A percentile compares a stretch with the other conserved stretches of the same genome.
Evolutionary conservation across 306 rosid species (phyloP).

Genomic region (Purshia tridentata): DNA sequence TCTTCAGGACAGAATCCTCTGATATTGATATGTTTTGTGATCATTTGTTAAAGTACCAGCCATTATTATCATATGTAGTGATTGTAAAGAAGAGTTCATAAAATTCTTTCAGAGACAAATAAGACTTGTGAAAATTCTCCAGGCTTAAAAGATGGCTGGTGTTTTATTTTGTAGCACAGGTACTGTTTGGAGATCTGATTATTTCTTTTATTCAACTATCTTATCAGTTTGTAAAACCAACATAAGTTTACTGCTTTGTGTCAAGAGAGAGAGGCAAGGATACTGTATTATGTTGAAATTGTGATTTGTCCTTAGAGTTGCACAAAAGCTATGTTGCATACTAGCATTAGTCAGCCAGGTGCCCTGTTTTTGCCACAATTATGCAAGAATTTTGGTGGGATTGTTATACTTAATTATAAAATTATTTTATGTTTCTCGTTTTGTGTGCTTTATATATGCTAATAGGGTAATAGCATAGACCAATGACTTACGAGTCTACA

Average conservation of each 20-base stretch:
- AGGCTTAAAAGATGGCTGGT: slow-evolving; percentile 41
- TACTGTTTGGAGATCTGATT: slow-evolving; percentile 24
- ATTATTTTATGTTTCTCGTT: no score
- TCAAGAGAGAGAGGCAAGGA: not conserved
- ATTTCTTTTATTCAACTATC: not conserved
- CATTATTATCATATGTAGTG: slow-evolving; percentile 27
- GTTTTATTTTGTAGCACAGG: slow-evolving; percentile 33
- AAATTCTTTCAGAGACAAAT: slow-evolving; percentile 40
- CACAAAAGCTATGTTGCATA: no score
- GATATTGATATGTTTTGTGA: slow-evolving; percentile 41
- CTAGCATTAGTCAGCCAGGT: no score
- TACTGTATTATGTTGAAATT: not conserved
- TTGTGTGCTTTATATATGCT: no score
- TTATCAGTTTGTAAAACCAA: slow-evolving; percentile 1
- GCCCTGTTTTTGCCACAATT: no score
- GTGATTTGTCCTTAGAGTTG: not conserved
- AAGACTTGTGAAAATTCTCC: slow-evolving; percentile 29
- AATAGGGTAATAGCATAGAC: no score
- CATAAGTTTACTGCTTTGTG: not conserved
- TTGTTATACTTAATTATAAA: no score
- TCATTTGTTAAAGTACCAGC: slow-evolving; percentile 29
- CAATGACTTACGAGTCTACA: no score
- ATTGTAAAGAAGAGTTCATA: slow-evolving; percentile 36
- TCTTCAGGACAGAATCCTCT: slow-evolving; percentile 85
- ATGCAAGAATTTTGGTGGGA: no score